Percentiles rank a stretch among this genome's conserved stretches.
Conservation (phyloP, 2,329 filamentous ascomycete genomes). For the Fusarium armeniacum region DNA sequence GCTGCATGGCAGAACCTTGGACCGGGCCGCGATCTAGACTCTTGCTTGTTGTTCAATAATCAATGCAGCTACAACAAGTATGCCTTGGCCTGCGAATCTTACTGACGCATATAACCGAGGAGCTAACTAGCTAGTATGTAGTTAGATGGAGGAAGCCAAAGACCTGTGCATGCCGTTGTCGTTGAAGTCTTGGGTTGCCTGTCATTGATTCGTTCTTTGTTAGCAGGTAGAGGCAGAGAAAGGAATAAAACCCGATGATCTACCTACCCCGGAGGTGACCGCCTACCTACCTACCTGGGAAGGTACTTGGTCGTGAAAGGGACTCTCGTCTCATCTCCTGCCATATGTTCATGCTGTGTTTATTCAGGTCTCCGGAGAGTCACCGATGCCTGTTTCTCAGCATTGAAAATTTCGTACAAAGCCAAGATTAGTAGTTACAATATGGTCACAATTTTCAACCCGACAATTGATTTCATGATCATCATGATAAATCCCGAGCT, state of each 20-base stretch:
- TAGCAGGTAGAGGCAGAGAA: neutral
- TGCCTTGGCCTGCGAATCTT: neutral
- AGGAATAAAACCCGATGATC: neutral
- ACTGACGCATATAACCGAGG: neutral
- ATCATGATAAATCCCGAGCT: constrained; percentile 16
- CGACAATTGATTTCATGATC: constrained; percentile 20
- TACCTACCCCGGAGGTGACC: neutral
- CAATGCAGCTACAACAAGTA: neutral
- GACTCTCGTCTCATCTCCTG: neutral
- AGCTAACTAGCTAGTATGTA: neutral
- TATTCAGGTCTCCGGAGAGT: neutral
- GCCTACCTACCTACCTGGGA: neutral
- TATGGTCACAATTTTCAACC: too few species aligned
- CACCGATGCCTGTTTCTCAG: neutral
- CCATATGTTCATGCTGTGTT: neutral
- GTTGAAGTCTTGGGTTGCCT: neutral
- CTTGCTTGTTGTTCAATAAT: neutral
- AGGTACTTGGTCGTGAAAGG: neutral
- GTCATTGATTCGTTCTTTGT: neutral
- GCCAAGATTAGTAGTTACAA: neutral
- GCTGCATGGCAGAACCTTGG: constrained; percentile 6
- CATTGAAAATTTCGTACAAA: neutral
- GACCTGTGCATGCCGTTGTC: neutral
- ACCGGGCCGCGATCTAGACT: constrained; percentile 8
- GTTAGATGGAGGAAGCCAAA: neutral